Percentiles rank a stretch among this genome's conserved stretches.
These are phyloP conservation scores for Smithsoniella earleae DNA, from an alignment of 163 green algal genomes.

Conservation along the genomic window DNA sequence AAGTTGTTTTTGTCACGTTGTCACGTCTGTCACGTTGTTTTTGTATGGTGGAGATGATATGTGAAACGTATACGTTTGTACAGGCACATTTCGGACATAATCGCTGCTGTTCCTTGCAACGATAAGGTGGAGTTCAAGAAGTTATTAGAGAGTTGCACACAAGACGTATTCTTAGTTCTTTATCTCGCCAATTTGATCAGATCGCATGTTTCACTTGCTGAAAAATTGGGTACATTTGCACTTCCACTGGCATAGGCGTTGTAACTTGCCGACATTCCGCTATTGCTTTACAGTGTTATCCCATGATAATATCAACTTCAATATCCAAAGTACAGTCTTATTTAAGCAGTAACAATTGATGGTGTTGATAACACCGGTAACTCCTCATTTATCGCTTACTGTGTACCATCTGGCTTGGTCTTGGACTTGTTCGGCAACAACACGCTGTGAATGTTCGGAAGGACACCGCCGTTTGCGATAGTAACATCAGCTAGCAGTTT, in stretches of 20 bases:
- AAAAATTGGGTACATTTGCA: constrained; percentile 11
- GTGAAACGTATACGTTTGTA: neutral
- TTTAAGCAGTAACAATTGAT: constrained; percentile 29
- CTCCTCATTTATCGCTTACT: too few species aligned
- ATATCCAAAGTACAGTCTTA: too few species aligned
- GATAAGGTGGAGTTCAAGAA: constrained; percentile 20
- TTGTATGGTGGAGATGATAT: neutral
- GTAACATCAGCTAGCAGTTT: constrained; percentile 90
- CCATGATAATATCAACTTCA: constrained; percentile 95
- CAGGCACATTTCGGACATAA: constrained; percentile 26
- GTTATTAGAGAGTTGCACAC: neutral
- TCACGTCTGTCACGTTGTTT: neutral
- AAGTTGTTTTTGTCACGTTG: neutral
- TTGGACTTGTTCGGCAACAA: constrained; percentile 66
- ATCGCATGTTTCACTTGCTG: constrained; percentile 10
- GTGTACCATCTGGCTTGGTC: constrained; percentile 44
- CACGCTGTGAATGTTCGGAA: constrained; percentile 92
- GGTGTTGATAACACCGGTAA: too few species aligned
- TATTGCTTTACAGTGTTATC: too few species aligned
- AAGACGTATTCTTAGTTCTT: constrained; percentile 2
- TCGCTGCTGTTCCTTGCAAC: constrained; percentile 21
- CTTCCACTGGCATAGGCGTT: constrained; percentile 11
- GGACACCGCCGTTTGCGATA: constrained; percentile 88
- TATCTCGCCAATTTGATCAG: constrained; percentile 20
- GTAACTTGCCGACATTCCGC: too few species aligned